Evolutionary conservation across 306 rosid species (phyloP), one percentile per base, ranked within the genome.

Genomic region (Purshia tridentata): DNA sequence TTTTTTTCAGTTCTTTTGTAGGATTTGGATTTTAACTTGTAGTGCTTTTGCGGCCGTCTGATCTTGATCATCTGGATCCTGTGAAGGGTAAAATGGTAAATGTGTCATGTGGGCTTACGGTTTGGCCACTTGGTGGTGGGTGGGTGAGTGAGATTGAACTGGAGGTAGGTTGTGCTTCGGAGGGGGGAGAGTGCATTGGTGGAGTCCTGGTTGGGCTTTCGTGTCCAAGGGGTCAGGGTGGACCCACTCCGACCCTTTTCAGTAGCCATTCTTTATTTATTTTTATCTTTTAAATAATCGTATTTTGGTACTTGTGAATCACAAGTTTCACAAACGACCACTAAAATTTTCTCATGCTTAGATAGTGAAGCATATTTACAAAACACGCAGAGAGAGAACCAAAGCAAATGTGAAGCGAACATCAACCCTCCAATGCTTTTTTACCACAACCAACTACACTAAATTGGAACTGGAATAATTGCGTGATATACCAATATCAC

Each of bases 161-260:
- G 35, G 2, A 29, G 35, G n/a, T n/a, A n/a, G 51, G 49, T 3
- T 46, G 56, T 68, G 50, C 4, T n/a, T 51, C 13, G 52, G 3
- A 37, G 59, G 23, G 68, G 61, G 70, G 76, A 37, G 66, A 22
- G 12, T 22, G 67, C 12, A 72, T 53, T 48, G 51, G 53, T 48
- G 1, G 29, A 10, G 14, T 7, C 35, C 5, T 41, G 52, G 59
- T 40, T 40, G 64, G 62, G 41, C 29, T 41, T 20, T 19, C 55
- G 65, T 20, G 65, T 40, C 16, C 1, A 35, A 70, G 49, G 19
- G 59, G n/a, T 9, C 77, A 29, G n/a, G 29, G 46, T 61, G 68
- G 54, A 19, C 69, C 74, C 71, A 67, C 69, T 48, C 35, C 35
- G 35, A 29, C 35, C 2, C 35, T 29, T 29, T 29, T 29, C 35